Percentiles rank a stretch among this genome's conserved stretches.
phyloP scores from a whole-genome alignment of 352 stramenopile species.

The Peronospora farinosa region DNA sequence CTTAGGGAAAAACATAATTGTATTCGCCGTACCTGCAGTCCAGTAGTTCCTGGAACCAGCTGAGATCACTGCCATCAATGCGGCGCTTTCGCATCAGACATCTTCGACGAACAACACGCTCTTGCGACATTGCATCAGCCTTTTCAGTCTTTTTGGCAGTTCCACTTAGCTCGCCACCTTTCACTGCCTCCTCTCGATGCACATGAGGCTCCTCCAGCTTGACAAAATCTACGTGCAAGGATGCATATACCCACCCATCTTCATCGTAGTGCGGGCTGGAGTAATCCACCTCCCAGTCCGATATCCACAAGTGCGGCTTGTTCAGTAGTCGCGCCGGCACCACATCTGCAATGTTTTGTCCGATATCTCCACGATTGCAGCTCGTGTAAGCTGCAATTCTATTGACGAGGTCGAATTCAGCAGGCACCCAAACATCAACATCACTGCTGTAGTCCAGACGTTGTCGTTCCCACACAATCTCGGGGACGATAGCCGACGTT shows the following conservation, averaged over 20 bases:
- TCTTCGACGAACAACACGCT: too few species aligned
- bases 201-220: constrained; percentile 10
- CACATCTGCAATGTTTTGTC: constrained; percentile 50
- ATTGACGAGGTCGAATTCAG: constrained; percentile 36
- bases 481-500: constrained; percentile 34
- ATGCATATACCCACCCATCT: constrained; percentile 71
- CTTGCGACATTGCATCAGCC: background rate
- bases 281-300: constrained; percentile 55
- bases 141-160: constrained; percentile 2
- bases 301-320: constrained; percentile 69
- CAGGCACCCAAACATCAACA: constrained; percentile 27
- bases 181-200: constrained; percentile 5
- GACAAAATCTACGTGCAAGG: constrained; percentile 34
- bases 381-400: constrained; percentile 50
- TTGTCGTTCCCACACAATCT: constrained; percentile 53
- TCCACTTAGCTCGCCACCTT: constrained; percentile 1
- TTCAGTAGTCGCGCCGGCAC: constrained; percentile 56
- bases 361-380: constrained; percentile 55
- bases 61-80: too few species aligned
- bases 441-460: constrained; percentile 21
- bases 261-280: constrained; percentile 45
- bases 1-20: too few species aligned
- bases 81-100: too few species aligned
- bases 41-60: too few species aligned
- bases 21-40: too few species aligned